phyloP scores from a whole-genome alignment of 331 rosid species.

The Phaseolus coccineus region DNA sequence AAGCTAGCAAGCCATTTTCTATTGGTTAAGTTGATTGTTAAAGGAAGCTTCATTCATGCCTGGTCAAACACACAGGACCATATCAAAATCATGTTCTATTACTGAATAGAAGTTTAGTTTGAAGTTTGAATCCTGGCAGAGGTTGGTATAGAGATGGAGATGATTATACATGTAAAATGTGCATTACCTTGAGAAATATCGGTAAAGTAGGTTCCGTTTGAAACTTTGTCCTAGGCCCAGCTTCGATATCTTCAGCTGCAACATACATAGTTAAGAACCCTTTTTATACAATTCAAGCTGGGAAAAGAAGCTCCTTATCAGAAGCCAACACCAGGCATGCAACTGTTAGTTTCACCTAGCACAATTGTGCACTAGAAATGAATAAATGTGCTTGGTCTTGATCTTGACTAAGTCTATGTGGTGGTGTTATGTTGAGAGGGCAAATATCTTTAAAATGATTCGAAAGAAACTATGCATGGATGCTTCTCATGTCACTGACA shows the following conservation, averaged over 20 bases:
- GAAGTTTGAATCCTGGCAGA: slow-evolving; percentile 45
- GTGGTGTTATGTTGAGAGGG: slow-evolving; percentile 13
- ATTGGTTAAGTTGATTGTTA: slow-evolving; percentile 58
- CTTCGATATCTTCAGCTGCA: slow-evolving; percentile 94
- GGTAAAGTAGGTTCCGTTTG: slow-evolving; percentile 91
- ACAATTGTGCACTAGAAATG: slow-evolving; percentile 2
- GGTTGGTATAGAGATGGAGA: slow-evolving; percentile 32
- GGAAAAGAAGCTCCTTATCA: slow-evolving; percentile 29
- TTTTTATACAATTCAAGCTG: slow-evolving; percentile 28
- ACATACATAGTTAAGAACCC: slow-evolving; percentile 37
- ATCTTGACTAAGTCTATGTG: slow-evolving; percentile 23
- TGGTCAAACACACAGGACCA: slow-evolving; percentile 70
- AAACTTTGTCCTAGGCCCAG: slow-evolving; percentile 67
- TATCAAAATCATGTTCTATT: slow-evolving; percentile 56
- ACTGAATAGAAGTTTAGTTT: slow-evolving; percentile 34
- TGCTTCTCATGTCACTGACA: slow-evolving; percentile 42
- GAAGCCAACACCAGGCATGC: slow-evolving; percentile 4
- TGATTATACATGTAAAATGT: slow-evolving; percentile 18
- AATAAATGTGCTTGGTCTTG: slow-evolving; percentile 14
- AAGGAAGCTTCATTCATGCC: slow-evolving; percentile 74
- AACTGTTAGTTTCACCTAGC: slow-evolving; percentile 29
- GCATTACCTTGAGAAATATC: slow-evolving; percentile 76
- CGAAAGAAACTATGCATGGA: slow-evolving; percentile 42
- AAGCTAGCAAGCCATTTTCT: slow-evolving; percentile 70
- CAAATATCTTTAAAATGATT: slow-evolving; percentile 29